phyloP scores from a whole-genome alignment of 495 filamentous ascomycete species.

The Rhypophila decipiens region DNA sequence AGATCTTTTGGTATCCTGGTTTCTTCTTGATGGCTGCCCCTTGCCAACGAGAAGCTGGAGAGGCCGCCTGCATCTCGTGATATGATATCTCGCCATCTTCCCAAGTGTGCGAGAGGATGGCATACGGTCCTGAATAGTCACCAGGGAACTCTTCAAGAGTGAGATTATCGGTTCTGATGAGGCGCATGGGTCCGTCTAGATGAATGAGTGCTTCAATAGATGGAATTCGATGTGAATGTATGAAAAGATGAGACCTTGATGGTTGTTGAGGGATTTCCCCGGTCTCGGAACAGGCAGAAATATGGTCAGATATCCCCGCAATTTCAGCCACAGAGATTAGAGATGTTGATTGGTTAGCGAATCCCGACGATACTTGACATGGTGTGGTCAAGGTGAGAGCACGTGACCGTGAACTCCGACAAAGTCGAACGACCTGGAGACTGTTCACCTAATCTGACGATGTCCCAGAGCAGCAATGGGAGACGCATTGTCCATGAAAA shows the following conservation, averaged over 20 bases:
- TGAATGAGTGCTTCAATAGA: too few relatives aligned
- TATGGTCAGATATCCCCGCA: neutral
- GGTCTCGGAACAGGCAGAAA: neutral
- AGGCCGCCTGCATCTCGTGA: slow-evolving; percentile 5
- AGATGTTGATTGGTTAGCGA: too few relatives aligned
- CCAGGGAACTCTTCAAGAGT: slow-evolving; percentile 4
- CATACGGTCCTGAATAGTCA: slow-evolving; percentile 7
- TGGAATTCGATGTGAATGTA: too few relatives aligned
- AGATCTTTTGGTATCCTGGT: neutral
- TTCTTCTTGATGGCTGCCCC: neutral
- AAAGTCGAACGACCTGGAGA: too few relatives aligned
- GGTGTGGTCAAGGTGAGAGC: too few relatives aligned
- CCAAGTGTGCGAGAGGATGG: slow-evolving; percentile 32
- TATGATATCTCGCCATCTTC: slow-evolving; percentile 24
- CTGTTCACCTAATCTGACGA: too few relatives aligned
- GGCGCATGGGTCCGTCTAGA: too few relatives aligned
- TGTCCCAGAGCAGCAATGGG: too few relatives aligned
- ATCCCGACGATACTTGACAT: too few relatives aligned
- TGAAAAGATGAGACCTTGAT: neutral
- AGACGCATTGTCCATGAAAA: too few relatives aligned
- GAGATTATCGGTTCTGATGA: slow-evolving; percentile 4
- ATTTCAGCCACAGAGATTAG: too few relatives aligned
- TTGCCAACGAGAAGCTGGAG: neutral
- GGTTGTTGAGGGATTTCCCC: neutral
- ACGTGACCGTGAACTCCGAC: too few relatives aligned